Percentiles rank a stretch among this genome's conserved stretches.
These are phyloP conservation scores for Phialemonium atrogriseum DNA, from an alignment of 2,329 filamentous ascomycete species.

Conservation along the genomic window DNA sequence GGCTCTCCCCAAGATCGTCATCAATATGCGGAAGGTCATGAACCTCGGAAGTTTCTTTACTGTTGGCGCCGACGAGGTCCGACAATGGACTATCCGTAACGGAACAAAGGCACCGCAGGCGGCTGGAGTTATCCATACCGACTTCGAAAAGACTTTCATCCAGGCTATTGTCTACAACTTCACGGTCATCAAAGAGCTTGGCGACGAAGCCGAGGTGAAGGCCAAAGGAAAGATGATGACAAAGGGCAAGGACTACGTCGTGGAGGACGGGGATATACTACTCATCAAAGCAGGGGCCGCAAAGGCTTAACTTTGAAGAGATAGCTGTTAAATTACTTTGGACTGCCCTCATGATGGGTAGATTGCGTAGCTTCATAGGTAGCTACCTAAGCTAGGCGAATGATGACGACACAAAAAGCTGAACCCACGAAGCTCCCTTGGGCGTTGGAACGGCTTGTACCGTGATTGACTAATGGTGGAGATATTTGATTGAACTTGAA, in stretches of 20 bases:
- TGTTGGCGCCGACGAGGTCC: conserved; percentile 86
- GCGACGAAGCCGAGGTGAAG: conserved; percentile 78
- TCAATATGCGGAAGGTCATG: conserved; percentile 85
- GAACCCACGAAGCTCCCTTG: no score
- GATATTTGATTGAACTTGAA: no score
- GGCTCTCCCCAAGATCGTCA: conserved; percentile 82
- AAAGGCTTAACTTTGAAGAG: conserved; percentile 61
- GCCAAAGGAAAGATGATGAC: conserved; percentile 95
- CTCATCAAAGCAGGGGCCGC: conserved; percentile 86
- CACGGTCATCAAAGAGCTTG: conserved; percentile 68
- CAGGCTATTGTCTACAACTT: conserved; percentile 95
- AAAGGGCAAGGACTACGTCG: conserved; percentile 95
- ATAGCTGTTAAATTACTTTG: no score
- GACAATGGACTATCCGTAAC: conserved; percentile 95
- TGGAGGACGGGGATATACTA: conserved; percentile 74
- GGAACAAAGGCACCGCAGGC: conserved; percentile 97
- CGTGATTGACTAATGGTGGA: no score
- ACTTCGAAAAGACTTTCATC: conserved; percentile 99
- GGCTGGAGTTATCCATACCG: conserved; percentile 94
- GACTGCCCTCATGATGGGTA: no score
- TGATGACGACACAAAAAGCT: no score
- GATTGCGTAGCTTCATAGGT: no score
- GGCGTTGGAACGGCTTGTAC: no score
- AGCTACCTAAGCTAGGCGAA: no score
- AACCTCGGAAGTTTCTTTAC: conserved; percentile 97